Evolutionary conservation across 805 yeast species (phyloP), one percentile per base, ranked within the genome.

Genomic region (Wickerhamomyces bovis): DNA sequence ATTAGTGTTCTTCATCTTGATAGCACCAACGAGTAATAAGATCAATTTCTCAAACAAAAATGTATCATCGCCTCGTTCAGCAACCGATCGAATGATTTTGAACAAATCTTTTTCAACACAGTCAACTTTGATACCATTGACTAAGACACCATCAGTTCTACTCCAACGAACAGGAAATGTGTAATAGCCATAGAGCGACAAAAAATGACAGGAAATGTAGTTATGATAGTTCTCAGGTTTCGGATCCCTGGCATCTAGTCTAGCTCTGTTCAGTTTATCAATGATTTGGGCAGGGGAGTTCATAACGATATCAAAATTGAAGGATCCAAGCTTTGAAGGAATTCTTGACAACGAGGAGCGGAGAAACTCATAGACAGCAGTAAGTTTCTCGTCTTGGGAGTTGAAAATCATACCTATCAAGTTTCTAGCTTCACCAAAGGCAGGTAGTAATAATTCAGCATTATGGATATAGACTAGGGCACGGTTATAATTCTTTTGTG

Each of bases 381-480:
- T 23, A 4, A 60, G 22, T 21, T 28, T 46, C 16, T 48, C 43
- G 15, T 44, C 52, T 11, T 44, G 42, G 4, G 53, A 75, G 69
- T 80, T 77, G 49, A 77, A 71, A 36, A 73, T 67, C 22, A 81
- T 74, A 3, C 83, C 86, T 42, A 78, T 70, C 53, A 78, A 81
- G 53, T 78, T 78, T 53, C 77, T 77, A 25, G 80, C 83, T 55
- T 83, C 89, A 44, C 85, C 85, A 47, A 81, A 69, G 0, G 87
- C 77, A 1, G 92, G 90, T 23, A 83, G 61, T 18, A 84, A 63
- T 23, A 77, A 57, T 28, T 79, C 73, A 18, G 88, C 80, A 40
- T 70, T 61, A 42, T 75, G 71, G 54, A 81, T 79, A 45, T 70
- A 66, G 41, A 69, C 69, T n/a, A 70, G 52, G 2, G 80, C 67